phyloP scores from a whole-genome alignment of 2,329 filamentous ascomycete species.

The Epichloe sibirici region DNA sequence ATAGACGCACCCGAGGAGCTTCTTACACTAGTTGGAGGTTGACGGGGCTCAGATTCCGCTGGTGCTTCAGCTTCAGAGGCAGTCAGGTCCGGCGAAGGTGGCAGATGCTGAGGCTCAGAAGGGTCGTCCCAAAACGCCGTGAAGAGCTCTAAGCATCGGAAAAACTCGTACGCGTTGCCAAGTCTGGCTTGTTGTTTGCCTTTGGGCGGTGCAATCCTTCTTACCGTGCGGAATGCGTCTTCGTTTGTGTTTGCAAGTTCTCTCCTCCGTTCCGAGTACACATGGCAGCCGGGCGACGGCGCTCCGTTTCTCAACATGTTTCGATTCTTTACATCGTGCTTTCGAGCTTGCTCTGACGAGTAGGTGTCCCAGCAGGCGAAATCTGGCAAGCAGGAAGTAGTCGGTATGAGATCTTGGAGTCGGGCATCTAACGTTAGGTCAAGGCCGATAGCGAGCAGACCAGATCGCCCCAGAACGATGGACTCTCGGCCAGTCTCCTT shows the following conservation, averaged over 20 bases:
- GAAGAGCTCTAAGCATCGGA: slow-evolving; percentile 47
- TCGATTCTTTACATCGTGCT: slow-evolving; percentile 35
- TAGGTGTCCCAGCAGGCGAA: slow-evolving; percentile 39
- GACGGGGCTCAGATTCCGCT: slow-evolving; percentile 6
- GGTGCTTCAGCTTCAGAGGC: slow-evolving; percentile 11
- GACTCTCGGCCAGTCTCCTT: slow-evolving; percentile 40
- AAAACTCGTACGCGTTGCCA: slow-evolving; percentile 55
- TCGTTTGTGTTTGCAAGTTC: slow-evolving; percentile 46
- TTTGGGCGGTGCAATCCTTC: slow-evolving; percentile 41
- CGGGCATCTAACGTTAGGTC: slow-evolving; percentile 39
- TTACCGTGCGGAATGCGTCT: slow-evolving; percentile 48
- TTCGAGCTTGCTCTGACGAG: slow-evolving; percentile 34
- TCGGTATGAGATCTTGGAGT: slow-evolving; percentile 39
- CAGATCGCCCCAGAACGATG: slow-evolving; percentile 23
- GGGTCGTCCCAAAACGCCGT: slow-evolving; percentile 52
- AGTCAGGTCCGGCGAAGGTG: slow-evolving; percentile 20
- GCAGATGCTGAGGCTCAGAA: slow-evolving; percentile 23
- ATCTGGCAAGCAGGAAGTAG: slow-evolving; percentile 39
- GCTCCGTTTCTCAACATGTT: slow-evolving; percentile 39
- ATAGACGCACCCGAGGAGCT: slow-evolving; percentile 41
- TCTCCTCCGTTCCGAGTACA: slow-evolving; percentile 44
- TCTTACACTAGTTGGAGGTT: slow-evolving; percentile 19
- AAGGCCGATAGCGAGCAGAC: slow-evolving; percentile 46
- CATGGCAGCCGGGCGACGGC: slow-evolving; percentile 42
- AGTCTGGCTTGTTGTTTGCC: slow-evolving; percentile 43